Evolutionary conservation across 106 monocot species (phyloP), one percentile per base, ranked within the genome.

Genomic region (Alisma plantagoaquatica): DNA sequence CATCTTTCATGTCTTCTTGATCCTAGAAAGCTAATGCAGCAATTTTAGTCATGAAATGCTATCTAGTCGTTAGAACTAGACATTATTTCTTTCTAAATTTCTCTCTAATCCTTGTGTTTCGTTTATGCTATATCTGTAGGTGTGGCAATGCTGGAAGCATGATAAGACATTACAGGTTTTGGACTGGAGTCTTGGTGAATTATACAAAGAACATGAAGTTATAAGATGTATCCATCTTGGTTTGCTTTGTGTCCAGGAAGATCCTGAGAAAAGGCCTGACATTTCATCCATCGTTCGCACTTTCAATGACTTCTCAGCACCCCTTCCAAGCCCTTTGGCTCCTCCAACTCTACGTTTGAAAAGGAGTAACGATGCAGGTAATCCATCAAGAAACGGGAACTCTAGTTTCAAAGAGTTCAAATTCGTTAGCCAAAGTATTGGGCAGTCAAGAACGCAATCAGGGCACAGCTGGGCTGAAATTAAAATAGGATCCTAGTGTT

Each of bases 241-340:
- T 3, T 43, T 84, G 50, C 67, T 84, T 2, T 84, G 83, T 44
- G 53, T 78, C 27, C 78, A 84, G 44, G 75, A 67, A 25, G 64
- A 65, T 27, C 67, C 78, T 0, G 64, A 70, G 1, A 66, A 67
- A 11, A 70, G 83, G 12, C 83, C 83, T 0, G 74, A 46, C 27
- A 83, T 83, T 70, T 78, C 78, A 7, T 53, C 52, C 3, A 63
- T 78, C 2, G 28, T 57, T 12, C 57, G 66, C 29, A 82, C 77
- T 76, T 31, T 77, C 12, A 53, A 46, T 11, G 74, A 65, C 45
- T 68, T 65, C 15, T 67, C 67, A 2, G 49, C 42, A 33, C 31
- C 30, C 22, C 50, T 79, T 32, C 63, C 59, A 6, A 46, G 11
- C 23, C 78, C 78, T 0, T 41, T 35, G 2, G 23, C 43, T 10